A percentile compares a stretch with the other conserved stretches of the same genome.
Conservation (phyloP, 306 rosid species). For the Quercus ilex region DNA sequence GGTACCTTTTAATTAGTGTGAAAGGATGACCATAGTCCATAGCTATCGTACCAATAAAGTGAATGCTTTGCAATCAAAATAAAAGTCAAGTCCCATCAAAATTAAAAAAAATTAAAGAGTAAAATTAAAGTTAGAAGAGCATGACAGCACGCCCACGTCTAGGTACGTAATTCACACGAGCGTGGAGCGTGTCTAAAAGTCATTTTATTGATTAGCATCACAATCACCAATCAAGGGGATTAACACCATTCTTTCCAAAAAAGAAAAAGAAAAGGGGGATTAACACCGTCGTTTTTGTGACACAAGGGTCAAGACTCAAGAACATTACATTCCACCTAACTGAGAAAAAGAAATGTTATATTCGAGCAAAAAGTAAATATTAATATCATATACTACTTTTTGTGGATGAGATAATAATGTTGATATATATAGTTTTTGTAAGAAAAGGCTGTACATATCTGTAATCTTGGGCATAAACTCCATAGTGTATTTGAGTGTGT, state of each 20-base stretch:
- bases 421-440: conserved; percentile 1
- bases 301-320: conserved; percentile 27
- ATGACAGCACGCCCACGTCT: too few species aligned
- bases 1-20: too few species aligned
- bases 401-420: neutral
- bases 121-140: too few species aligned
- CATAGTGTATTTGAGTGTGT: neutral
- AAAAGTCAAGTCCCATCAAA: too few species aligned
- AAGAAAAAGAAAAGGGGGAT: too few species aligned
- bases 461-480: conserved; percentile 20
- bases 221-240: conserved; percentile 4
- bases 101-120: too few species aligned
- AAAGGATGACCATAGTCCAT: too few species aligned
- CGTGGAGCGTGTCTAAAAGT: neutral
- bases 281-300: conserved; percentile 24
- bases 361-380: too few species aligned
- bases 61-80: too few species aligned
- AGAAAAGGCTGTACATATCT: conserved; percentile 27
- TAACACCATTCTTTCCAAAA: neutral
- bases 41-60: too few species aligned
- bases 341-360: conserved; percentile 11
- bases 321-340: conserved; percentile 34
- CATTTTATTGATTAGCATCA: conserved; percentile 9
- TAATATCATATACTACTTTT: neutral
- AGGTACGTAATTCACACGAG: too few species aligned